Conservation (phyloP, 2,329 filamentous ascomycete genomes). For the Penicillium griseofulvum region DNA sequence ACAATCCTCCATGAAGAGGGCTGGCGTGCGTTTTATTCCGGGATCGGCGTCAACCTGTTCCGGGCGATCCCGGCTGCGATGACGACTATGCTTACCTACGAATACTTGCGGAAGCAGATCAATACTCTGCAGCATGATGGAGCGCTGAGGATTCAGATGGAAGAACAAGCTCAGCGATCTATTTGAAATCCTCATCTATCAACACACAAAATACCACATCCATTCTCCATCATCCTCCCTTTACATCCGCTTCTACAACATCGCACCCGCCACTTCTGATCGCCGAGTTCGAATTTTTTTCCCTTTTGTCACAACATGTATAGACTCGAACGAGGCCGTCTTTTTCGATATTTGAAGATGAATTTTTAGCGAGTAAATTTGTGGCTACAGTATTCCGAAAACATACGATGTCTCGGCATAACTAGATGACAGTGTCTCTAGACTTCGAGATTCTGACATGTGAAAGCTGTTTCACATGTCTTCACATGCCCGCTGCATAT, state of each 20-base stretch:
- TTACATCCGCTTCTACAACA: not conserved
- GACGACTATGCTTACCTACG: constrained; percentile 96
- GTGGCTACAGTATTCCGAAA: constrained; percentile 16
- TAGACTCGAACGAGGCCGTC: constrained; percentile 15
- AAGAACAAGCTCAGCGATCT: constrained; percentile 15
- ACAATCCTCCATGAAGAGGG: constrained; percentile 89
- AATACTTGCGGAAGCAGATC: constrained; percentile 64
- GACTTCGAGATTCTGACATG: constrained; percentile 14
- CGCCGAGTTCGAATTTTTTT: not conserved
- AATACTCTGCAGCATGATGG: constrained; percentile 56
- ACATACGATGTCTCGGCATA: constrained; percentile 13
- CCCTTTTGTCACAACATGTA: constrained; percentile 12
- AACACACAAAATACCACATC: not conserved
- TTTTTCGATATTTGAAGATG: constrained; percentile 11
- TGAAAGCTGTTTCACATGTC: constrained; percentile 15
- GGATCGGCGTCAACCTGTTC: constrained; percentile 97
- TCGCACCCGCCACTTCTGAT: not conserved
- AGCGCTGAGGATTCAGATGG: constrained; percentile 26
- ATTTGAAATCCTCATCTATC: constrained; percentile 21
- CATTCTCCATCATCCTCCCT: not conserved
- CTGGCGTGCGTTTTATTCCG: constrained; percentile 94
- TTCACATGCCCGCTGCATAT: not conserved
- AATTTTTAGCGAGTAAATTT: constrained; percentile 16
- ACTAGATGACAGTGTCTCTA: constrained; percentile 15
- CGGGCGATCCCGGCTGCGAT: constrained; percentile 91